These are phyloP conservation scores for Collariella sp. DNA, from an alignment of 495 filamentous ascomycete genomes.

Conservation along the genomic window DNA sequence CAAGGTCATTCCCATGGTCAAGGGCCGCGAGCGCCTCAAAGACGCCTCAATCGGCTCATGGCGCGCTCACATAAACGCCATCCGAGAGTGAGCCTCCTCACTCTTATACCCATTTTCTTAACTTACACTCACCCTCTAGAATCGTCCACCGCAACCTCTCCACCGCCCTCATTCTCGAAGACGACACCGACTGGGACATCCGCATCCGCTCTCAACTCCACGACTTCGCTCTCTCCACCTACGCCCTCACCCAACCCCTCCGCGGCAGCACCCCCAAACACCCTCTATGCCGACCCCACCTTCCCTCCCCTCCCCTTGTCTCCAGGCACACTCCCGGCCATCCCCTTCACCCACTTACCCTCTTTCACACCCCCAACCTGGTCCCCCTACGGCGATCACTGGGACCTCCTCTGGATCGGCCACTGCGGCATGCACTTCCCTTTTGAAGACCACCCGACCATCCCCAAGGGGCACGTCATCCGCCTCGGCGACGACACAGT, in stretches of 20 bases:
- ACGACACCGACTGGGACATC: slow-evolving; percentile 52
- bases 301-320: slow-evolving; percentile 11
- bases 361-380: slow-evolving; percentile 19
- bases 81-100: slow-evolving; percentile 21
- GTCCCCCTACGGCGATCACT: slow-evolving; percentile 51
- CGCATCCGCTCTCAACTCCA: slow-evolving; percentile 41
- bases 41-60: slow-evolving; percentile 18
- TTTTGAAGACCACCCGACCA: slow-evolving; percentile 4
- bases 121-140: slow-evolving; percentile 11
- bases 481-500: slow-evolving; percentile 22
- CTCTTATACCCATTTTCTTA: background rate
- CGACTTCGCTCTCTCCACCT: slow-evolving; percentile 37
- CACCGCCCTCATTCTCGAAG: slow-evolving; percentile 48
- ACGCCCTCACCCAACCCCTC: slow-evolving; percentile 26
- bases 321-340: slow-evolving; percentile 7
- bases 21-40: slow-evolving; percentile 2
- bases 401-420: slow-evolving; percentile 52
- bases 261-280: background rate
- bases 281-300: slow-evolving; percentile 17
- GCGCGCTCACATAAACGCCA: slow-evolving; percentile 24
- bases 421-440: slow-evolving; percentile 38
- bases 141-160: slow-evolving; percentile 39
- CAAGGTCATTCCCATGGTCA: slow-evolving; percentile 30
- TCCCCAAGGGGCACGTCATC: slow-evolving; percentile 23
- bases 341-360: slow-evolving; percentile 22